These are phyloP conservation scores for Erodium trifolium DNA, from an alignment of 441 rosid species.

Conservation along the genomic window DNA sequence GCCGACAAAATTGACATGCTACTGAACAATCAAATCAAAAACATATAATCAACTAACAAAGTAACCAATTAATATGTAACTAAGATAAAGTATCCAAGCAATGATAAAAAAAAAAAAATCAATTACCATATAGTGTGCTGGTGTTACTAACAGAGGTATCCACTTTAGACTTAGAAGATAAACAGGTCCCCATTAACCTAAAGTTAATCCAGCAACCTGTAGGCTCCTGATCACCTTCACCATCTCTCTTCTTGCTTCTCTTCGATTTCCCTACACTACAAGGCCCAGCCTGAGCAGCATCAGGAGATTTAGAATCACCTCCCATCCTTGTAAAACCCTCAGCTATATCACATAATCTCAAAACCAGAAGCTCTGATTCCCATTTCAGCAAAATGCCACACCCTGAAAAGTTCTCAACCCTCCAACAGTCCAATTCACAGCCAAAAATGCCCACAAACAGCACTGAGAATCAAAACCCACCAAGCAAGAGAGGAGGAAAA, in stretches of 20 bases:
- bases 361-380: background rate
- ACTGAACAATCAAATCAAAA: conserved; percentile 6
- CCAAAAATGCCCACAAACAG: background rate
- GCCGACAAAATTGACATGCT: conserved; percentile 5
- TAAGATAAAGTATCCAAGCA: background rate
- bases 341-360: background rate
- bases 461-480: conserved; percentile 5
- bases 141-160: conserved; percentile 6
- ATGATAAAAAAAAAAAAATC: background rate
- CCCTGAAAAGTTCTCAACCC: background rate
- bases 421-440: background rate
- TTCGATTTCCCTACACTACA: conserved; percentile 5
- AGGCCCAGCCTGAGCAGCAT: background rate
- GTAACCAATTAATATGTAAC: conserved; percentile 13
- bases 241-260: conserved; percentile 1
- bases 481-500: conserved; percentile 1
- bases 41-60: background rate
- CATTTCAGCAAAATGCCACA: background rate
- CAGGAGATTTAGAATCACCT: background rate
- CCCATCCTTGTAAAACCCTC: background rate
- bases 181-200: conserved; percentile 7
- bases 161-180: conserved; percentile 8
- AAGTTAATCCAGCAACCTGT: conserved; percentile 10
- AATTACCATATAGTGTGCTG: conserved; percentile 2
- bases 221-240: background rate